Evolutionary conservation across 441 rosid genomes (phyloP).

Genomic region (Euphorbia schlechtendalii): DNA sequence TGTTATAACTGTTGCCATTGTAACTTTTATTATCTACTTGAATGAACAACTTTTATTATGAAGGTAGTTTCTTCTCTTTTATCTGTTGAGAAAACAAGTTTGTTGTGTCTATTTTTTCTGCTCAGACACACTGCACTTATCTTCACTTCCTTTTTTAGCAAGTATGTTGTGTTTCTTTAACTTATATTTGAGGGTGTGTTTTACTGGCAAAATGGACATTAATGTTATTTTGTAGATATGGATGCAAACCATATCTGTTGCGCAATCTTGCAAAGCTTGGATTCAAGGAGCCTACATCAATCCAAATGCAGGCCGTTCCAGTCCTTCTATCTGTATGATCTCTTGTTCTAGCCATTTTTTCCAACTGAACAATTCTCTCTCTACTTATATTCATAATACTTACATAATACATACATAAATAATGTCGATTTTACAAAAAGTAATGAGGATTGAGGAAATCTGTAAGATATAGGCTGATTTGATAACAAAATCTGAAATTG

Average conservation of each 20-base stretch:
- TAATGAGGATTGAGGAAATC: neutral
- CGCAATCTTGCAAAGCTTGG: slow-evolving; percentile 69
- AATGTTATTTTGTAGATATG: slow-evolving; percentile 43
- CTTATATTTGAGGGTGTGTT: slow-evolving; percentile 1
- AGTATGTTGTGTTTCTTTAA: neutral
- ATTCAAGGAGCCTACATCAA: slow-evolving; percentile 89
- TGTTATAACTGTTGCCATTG: neutral
- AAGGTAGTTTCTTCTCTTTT: neutral
- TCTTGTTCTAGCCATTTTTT: slow-evolving; percentile 20
- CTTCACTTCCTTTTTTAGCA: neutral
- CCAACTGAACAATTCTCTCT: neutral
- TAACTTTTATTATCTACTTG: neutral
- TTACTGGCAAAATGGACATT: slow-evolving; percentile 9
- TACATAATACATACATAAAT: too few species aligned
- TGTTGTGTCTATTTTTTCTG: neutral
- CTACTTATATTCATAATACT: neutral
- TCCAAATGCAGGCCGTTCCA: slow-evolving; percentile 95
- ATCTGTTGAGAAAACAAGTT: neutral
- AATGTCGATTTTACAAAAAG: too few species aligned
- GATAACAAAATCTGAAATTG: neutral
- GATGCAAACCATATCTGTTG: slow-evolving; percentile 52
- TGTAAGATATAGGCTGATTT: slow-evolving; percentile 1
- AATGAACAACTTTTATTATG: neutral
- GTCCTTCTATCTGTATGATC: slow-evolving; percentile 67
- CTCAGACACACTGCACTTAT: neutral